These are phyloP conservation scores for Trypanosoma caninum DNA, from an alignment of 208 protist species.

Conservation along the genomic window DNA sequence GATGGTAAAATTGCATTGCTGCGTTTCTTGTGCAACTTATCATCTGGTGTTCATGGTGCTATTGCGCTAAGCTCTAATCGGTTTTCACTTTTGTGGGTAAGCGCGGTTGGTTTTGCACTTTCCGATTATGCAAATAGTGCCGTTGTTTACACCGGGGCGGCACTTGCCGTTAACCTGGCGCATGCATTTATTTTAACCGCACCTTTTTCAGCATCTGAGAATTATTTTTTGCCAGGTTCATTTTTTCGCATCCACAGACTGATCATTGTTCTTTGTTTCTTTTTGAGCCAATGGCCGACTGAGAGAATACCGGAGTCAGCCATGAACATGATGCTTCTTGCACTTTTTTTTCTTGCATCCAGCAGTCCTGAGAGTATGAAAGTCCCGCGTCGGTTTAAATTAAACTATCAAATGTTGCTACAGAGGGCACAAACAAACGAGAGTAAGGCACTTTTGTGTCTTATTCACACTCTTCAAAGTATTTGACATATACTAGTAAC, in stretches of 20 bases:
- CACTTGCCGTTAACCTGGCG: conserved; percentile 63
- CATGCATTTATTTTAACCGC: conserved; percentile 37
- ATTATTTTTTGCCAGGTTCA: conserved; percentile 20
- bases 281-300: conserved; percentile 29
- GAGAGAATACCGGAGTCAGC: conserved; percentile 50
- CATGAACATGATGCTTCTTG: conserved; percentile 71
- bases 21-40: conserved; percentile 72
- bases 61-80: conserved; percentile 39
- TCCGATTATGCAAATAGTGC: conserved; percentile 40
- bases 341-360: conserved; percentile 53
- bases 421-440: conserved; percentile 47
- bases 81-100: conserved; percentile 50
- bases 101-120: conserved; percentile 51
- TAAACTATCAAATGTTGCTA: conserved; percentile 41
- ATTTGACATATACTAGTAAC: background rate
- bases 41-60: conserved; percentile 45
- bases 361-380: conserved; percentile 33
- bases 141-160: conserved; percentile 72
- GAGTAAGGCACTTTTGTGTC: conserved; percentile 52
- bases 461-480: conserved; percentile 56
- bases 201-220: conserved; percentile 24
- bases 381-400: conserved; percentile 35
- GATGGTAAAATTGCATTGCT: conserved; percentile 61
- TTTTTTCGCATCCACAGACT: conserved; percentile 33
- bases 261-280: conserved; percentile 62